Percentiles rank a stretch among this genome's conserved stretches.
Evolutionary conservation across 2,329 filamentous ascomycete genomes (phyloP).

Genomic region (Thielaviopsis populi): DNA sequence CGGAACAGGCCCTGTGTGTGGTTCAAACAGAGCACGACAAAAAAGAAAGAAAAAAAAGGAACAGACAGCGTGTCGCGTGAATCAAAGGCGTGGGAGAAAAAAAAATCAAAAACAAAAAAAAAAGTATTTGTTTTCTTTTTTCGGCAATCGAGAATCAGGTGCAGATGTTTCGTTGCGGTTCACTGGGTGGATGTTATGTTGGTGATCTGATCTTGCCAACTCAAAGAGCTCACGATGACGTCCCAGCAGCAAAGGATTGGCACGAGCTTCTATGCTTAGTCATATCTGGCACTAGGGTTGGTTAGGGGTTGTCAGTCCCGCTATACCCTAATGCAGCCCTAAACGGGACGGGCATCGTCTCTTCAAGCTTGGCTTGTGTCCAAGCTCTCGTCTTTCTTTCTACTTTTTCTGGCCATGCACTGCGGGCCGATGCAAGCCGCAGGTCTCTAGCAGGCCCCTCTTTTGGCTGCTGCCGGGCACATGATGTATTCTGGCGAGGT

Average conservation of each 20-base stretch:
- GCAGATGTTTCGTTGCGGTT: neutral
- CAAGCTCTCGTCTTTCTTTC: too few species aligned
- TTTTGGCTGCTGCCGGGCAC: too few species aligned
- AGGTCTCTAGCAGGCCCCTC: too few species aligned
- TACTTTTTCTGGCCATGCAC: too few species aligned
- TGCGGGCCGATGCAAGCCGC: too few species aligned
- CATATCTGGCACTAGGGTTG: neutral
- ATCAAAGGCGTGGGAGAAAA: neutral
- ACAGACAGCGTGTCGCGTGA: neutral
- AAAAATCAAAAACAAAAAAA: neutral
- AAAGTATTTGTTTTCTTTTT: neutral
- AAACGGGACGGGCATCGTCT: too few species aligned
- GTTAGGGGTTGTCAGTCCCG: too few species aligned
- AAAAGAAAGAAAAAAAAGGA: too few species aligned
- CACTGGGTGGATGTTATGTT: neutral
- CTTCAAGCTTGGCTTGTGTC: too few species aligned
- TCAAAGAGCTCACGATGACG: neutral
- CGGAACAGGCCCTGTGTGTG: neutral
- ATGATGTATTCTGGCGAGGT: too few species aligned
- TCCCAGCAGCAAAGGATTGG: neutral
- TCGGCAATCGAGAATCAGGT: neutral
- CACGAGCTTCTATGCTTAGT: slow-evolving; percentile 1
- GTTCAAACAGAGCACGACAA: neutral
- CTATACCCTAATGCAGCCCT: too few species aligned
- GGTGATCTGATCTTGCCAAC: neutral